These are phyloP conservation scores for Meyerozyma athensensis DNA, from an alignment of 1,139 yeast species.

Conservation along the genomic window DNA sequence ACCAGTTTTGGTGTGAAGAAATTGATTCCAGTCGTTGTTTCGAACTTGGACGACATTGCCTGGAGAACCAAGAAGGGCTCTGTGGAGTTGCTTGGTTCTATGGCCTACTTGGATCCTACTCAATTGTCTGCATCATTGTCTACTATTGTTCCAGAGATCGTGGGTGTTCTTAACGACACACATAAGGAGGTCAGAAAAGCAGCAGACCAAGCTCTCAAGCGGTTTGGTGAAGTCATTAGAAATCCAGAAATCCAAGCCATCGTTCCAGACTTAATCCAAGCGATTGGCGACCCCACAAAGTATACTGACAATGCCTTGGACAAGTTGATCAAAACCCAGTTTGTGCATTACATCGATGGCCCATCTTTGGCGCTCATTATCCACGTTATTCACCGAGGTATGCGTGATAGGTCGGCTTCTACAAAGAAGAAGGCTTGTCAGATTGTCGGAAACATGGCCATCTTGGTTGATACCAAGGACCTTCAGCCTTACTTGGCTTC, in stretches of 20 bases:
- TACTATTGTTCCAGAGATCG: conserved; percentile 91
- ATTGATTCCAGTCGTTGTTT: conserved; percentile 84
- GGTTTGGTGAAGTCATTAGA: conserved; percentile 95
- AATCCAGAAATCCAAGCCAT: conserved; percentile 92
- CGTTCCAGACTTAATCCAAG: conserved; percentile 85
- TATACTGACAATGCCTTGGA: conserved; percentile 86
- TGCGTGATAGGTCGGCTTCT: conserved; percentile 87
- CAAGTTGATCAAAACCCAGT: conserved; percentile 81
- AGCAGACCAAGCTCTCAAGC: conserved; percentile 81
- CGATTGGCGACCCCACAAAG: conserved; percentile 93
- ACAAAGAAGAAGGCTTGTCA: conserved; percentile 94
- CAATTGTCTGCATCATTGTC: conserved; percentile 88
- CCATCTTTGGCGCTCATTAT: conserved; percentile 94
- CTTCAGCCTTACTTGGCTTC: conserved; percentile 76
- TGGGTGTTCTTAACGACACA: conserved; percentile 88
- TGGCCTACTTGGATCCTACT: conserved; percentile 96
- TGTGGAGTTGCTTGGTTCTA: conserved; percentile 90
- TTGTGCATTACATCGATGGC: conserved; percentile 96
- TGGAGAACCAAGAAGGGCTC: conserved; percentile 98
- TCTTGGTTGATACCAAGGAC: conserved; percentile 85
- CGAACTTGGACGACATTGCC: conserved; percentile 79
- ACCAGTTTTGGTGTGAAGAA: conserved; percentile 90
- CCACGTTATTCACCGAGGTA: conserved; percentile 92
- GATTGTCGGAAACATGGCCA: conserved; percentile 98
- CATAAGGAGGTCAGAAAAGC: conserved; percentile 96